A percentile compares a stretch with the other conserved stretches of the same genome.
phyloP scores from a whole-genome alignment of 2,329 filamentous ascomycete species.

The Exophiala sp. region DNA sequence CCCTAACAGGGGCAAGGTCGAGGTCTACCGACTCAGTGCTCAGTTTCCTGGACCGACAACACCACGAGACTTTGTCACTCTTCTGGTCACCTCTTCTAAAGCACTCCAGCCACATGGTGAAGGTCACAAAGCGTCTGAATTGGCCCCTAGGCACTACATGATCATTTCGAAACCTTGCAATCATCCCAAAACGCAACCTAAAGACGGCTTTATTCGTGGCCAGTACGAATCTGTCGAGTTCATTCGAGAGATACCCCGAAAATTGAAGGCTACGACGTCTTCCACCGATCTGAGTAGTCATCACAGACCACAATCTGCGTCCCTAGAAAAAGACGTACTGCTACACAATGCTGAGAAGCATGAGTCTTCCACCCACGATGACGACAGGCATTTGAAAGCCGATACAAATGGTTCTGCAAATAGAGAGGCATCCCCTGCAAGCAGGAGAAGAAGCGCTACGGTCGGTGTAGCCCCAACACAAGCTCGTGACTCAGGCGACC shows the following conservation, averaged over 20 bases:
- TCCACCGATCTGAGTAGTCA: constrained; percentile 41
- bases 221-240: constrained; percentile 90
- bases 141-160: constrained; percentile 67
- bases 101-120: constrained; percentile 33
- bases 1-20: constrained; percentile 28
- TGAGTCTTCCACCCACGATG: constrained; percentile 3
- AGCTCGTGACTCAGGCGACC: constrained; percentile 6
- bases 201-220: constrained; percentile 73
- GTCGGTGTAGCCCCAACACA: constrained; percentile 14
- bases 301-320: constrained; percentile 26
- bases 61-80: constrained; percentile 80
- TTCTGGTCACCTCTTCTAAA: constrained; percentile 64
- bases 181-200: constrained; percentile 68
- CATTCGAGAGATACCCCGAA: constrained; percentile 73
- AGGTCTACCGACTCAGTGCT: constrained; percentile 80
- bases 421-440: constrained; percentile 16
- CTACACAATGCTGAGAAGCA: constrained; percentile 38
- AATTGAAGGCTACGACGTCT: constrained; percentile 45
- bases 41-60: constrained; percentile 87
- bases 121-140: constrained; percentile 24
- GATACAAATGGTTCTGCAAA: constrained; percentile 10
- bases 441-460: constrained; percentile 22
- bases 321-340: constrained; percentile 42
- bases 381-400: constrained; percentile 14
- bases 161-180: constrained; percentile 80